Percentiles rank a stretch among this genome's conserved stretches.
Conservation (phyloP, 2,329 filamentous ascomycete genomes). For the Fusarium scirpi region DNA sequence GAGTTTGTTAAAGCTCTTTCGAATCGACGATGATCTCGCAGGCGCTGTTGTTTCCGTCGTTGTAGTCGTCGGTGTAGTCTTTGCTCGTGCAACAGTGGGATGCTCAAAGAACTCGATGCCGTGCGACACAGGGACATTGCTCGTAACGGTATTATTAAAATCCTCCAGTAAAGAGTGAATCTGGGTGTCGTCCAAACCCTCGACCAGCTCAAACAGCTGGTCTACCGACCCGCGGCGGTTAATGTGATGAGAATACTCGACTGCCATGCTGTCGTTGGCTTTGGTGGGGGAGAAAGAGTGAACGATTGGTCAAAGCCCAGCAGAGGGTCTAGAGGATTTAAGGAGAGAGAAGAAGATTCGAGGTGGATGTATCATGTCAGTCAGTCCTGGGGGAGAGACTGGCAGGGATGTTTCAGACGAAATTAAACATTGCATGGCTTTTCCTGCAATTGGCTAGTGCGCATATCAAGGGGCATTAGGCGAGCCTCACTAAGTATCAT, state of each 20-base stretch:
- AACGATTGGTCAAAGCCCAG: slow-evolving; percentile 35
- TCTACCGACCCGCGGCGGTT: slow-evolving; percentile 37
- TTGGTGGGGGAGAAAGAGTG: slow-evolving; percentile 16
- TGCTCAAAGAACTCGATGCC: slow-evolving; percentile 39
- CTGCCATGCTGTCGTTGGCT: slow-evolving; percentile 18
- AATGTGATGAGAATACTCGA: slow-evolving; percentile 16
- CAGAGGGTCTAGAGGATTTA: not conserved
- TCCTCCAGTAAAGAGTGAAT: slow-evolving; percentile 39
- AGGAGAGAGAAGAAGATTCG: slow-evolving; percentile 12
- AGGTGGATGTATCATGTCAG: not conserved
- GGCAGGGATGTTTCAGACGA: slow-evolving; percentile 29
- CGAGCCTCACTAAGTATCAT: slow-evolving; percentile 14
- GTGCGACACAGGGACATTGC: slow-evolving; percentile 40
- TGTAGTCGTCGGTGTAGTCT: slow-evolving; percentile 5
- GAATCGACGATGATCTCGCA: slow-evolving; percentile 31
- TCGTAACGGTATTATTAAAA: slow-evolving; percentile 41
- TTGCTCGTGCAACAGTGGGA: slow-evolving; percentile 12
- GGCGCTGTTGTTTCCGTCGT: slow-evolving; percentile 4
- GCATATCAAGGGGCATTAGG: slow-evolving; percentile 24
- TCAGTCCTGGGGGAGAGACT: not conserved
- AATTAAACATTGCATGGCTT: slow-evolving; percentile 12
- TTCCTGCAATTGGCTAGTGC: slow-evolving; percentile 17
- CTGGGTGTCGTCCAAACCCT: slow-evolving; percentile 38
- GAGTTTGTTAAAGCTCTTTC: slow-evolving; percentile 35
- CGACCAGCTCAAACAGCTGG: slow-evolving; percentile 41